These are phyloP conservation scores for Entophlyctis helioformis DNA, from an alignment of 192 early-diverging fungal genomes.

Conservation along the genomic window DNA sequence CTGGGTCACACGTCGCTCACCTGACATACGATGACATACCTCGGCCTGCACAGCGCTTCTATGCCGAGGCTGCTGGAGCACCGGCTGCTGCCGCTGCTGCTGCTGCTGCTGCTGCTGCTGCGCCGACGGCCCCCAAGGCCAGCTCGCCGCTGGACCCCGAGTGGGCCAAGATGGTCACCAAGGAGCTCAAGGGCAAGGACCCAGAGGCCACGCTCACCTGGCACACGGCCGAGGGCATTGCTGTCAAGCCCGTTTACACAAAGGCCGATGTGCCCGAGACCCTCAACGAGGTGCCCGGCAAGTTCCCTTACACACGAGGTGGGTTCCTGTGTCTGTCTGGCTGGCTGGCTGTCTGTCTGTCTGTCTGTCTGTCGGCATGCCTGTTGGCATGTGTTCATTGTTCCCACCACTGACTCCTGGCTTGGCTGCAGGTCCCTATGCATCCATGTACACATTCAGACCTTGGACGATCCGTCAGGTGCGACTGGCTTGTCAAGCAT, in stretches of 20 bases:
- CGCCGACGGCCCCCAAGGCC: too few relatives aligned
- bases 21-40: too few relatives aligned
- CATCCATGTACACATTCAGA: constrained; percentile 72
- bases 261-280: constrained; percentile 49
- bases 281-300: constrained; percentile 64
- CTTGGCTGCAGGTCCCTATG: constrained; percentile 13
- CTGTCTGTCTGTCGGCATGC: too few relatives aligned
- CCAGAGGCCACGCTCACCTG: constrained; percentile 60
- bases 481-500: too few relatives aligned
- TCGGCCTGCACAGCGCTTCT: too few relatives aligned
- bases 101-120: too few relatives aligned
- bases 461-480: constrained; percentile 84
- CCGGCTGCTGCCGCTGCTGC: too few relatives aligned
- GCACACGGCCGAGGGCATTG: constrained; percentile 72
- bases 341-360: background rate
- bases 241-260: constrained; percentile 80
- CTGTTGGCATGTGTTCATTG: too few relatives aligned
- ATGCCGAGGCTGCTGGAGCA: too few relatives aligned
- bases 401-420: too few relatives aligned
- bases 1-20: too few relatives aligned
- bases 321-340: constrained; percentile 25
- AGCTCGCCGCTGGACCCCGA: constrained; percentile 48
- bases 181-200: constrained; percentile 82
- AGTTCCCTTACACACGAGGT: constrained; percentile 79
- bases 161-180: constrained; percentile 62